Base-by-base conservation (phyloP, 768 basidiomycete genomes). In the Thelephora ganbajun region DNA sequence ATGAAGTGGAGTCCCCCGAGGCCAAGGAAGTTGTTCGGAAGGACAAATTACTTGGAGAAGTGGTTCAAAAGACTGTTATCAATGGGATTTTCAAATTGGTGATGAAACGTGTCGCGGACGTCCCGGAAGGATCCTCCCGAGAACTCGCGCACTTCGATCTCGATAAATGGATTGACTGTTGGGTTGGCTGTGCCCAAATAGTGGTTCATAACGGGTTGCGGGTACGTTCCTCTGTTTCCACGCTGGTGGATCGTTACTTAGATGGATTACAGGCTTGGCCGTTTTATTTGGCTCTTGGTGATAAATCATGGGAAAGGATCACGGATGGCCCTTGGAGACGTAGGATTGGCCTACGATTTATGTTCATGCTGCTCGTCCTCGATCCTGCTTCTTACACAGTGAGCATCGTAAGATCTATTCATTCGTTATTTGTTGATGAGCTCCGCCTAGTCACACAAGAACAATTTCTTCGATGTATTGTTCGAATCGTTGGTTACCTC, bases 161-260 rank as follows among this genome's bases (percentile, higher is more conserved):
- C 22, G 75, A 77, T 54, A 57, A 61, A 22, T 76, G 85, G 69
- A 68, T 86, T 30, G 73, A 77, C 47, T 81, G 79, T 54, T 91
- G 86, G 84, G 67, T 83, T 6, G 76, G 79, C 4, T 87, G 81
- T 53, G 77, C 76, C 1, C 69, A 69, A 48, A 69, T 88, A 14
- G 55, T 79, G 13, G 71, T 83, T 5, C 72, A 73, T 52, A 74
- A 76, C 48, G 59, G 65, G 18, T 50, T 65, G 48, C 63, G 64
- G 55, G 39, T 9, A 41, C 14, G 11, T 18, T 5, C 2, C 4
- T 16, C 14, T 6, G 39, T 11, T 41, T 11, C 14, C 33, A 33
- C 44, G 5, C 42, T 44, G 18, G 11, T 13, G 6, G 0, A 16
- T n/a, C 14, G 19, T 30, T 44, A 11, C 20, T 35, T n/a, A 11